Base-by-base conservation (phyloP, 1,284 basidiomycete genomes). In the Cutaneotrichosporon cyanovorans region DNA sequence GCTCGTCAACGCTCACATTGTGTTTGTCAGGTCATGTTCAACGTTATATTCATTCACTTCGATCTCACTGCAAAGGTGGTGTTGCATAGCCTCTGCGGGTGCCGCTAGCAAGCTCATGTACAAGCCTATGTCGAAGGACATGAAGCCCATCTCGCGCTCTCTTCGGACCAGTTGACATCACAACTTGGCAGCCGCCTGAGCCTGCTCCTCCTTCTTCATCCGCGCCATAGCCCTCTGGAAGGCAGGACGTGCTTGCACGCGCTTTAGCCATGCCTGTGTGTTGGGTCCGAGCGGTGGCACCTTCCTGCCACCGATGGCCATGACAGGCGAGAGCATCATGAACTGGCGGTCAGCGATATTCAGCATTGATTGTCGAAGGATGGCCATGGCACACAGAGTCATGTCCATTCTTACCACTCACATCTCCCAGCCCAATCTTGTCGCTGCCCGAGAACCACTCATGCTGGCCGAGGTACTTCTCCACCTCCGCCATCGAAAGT, bases 351-450 rank as follows among this genome's bases (percentile, higher is more conserved):
- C 34, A 43, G 41, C 40, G 16, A n/a, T n/a, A n/a, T n/a, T n/a
- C n/a, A n/a, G n/a, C n/a, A n/a, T n/a, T n/a, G n/a, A n/a, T n/a
- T n/a, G n/a, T n/a, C n/a, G n/a, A n/a, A n/a, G n/a, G n/a, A n/a
- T n/a, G n/a, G n/a, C n/a, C n/a, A n/a, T n/a, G n/a, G n/a, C n/a
- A n/a, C n/a, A n/a, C n/a, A n/a, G n/a, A n/a, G n/a, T n/a, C n/a
- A n/a, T n/a, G n/a, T n/a, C n/a, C n/a, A n/a, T n/a, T n/a, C n/a
- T n/a, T n/a, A n/a, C 6, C 6, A 57, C 65, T 58, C 40, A 68
- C 65, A 37, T 69, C 67, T 6, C 61, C 63, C 33, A 60, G 50
- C 34, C 67, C 67, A 2, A 61, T 59, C 33, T 61, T 55, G 40
- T 61, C 56, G 1, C 45, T 37, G 6, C 65, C 66, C 0, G 60